These are phyloP conservation scores for Claviceps sp. DNA, from an alignment of 2,329 filamentous ascomycete species.

Conservation along the genomic window DNA sequence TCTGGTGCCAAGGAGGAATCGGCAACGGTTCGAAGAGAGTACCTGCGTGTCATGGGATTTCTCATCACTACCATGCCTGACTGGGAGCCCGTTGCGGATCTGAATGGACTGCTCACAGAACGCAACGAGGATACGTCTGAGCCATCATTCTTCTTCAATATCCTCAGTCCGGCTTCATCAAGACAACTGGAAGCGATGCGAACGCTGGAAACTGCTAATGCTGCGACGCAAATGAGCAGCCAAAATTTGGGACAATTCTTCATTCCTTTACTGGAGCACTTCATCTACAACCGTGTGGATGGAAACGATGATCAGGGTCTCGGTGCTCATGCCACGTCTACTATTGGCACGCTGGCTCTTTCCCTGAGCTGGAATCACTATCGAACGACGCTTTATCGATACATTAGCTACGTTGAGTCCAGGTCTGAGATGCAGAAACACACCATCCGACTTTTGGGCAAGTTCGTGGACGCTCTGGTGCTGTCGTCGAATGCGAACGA, in stretches of 20 bases:
- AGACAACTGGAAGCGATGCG: conserved; percentile 74
- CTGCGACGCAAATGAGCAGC: conserved; percentile 51
- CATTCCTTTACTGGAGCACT: conserved; percentile 84
- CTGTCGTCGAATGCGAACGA: conserved; percentile 32
- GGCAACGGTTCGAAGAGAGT: conserved; percentile 74
- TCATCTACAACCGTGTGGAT: conserved; percentile 71
- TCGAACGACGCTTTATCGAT: conserved; percentile 69
- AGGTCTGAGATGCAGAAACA: conserved; percentile 78
- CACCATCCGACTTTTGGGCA: conserved; percentile 67
- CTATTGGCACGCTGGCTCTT: conserved; percentile 60
- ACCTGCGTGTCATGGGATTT: conserved; percentile 65
- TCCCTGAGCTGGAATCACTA: conserved; percentile 87
- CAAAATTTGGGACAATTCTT: conserved; percentile 77
- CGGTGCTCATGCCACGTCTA: conserved; percentile 71
- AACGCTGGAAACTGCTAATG: conserved; percentile 56
- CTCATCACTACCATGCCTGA: conserved; percentile 57
- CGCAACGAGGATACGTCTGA: conserved; percentile 50
- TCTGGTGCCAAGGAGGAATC: conserved; percentile 64
- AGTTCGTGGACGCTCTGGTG: conserved; percentile 65
- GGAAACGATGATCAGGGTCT: conserved; percentile 68
- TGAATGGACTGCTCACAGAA: conserved; percentile 51
- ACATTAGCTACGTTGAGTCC: conserved; percentile 66
- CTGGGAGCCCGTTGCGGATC: conserved; percentile 60
- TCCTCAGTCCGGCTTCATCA: conserved; percentile 79
- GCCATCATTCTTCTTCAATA: conserved; percentile 78